Conservation (phyloP, 2,329 filamentous ascomycete species). For the Zymoseptoria passerinii region DNA sequence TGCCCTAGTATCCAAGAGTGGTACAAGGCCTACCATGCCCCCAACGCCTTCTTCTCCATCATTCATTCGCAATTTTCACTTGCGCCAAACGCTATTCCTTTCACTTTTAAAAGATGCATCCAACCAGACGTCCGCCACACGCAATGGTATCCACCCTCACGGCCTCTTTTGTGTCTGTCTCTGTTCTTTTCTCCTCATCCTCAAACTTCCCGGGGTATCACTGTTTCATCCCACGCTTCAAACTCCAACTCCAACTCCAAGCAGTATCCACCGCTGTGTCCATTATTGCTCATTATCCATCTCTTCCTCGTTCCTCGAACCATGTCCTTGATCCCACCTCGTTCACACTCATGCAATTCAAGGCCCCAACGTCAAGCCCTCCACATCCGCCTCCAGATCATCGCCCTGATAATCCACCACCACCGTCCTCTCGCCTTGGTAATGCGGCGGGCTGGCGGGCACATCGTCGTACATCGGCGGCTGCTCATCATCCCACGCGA, state of each 20-base stretch:
- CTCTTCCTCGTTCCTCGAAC: not conserved
- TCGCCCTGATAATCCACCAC: conserved; percentile 42
- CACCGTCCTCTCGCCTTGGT: conserved; percentile 11
- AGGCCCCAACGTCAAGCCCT: conserved; percentile 29
- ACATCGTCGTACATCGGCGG: conserved; percentile 93
- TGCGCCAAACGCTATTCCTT: not conserved
- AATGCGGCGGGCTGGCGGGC: conserved; percentile 36
- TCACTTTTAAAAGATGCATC: not conserved
- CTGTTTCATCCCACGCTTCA: not conserved
- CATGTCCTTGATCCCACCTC: not conserved
- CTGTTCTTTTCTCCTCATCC: not conserved
- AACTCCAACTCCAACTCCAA: not conserved
- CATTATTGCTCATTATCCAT: not conserved
- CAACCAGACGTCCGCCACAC: not conserved
- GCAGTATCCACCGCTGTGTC: not conserved
- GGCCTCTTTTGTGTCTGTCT: not conserved
- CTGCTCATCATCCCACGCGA: conserved; percentile 94
- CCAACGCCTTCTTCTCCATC: too few relatives aligned
- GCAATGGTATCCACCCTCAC: not conserved
- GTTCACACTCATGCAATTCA: not conserved
- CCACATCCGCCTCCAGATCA: conserved; percentile 40
- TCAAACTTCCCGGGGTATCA: not conserved
- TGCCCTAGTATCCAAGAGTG: too few relatives aligned
- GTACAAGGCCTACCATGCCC: too few relatives aligned
- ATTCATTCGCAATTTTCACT: too few relatives aligned